phyloP scores from a whole-genome alignment of 2,329 filamentous ascomycete genomes.

The Fusarium gaditjirri region DNA sequence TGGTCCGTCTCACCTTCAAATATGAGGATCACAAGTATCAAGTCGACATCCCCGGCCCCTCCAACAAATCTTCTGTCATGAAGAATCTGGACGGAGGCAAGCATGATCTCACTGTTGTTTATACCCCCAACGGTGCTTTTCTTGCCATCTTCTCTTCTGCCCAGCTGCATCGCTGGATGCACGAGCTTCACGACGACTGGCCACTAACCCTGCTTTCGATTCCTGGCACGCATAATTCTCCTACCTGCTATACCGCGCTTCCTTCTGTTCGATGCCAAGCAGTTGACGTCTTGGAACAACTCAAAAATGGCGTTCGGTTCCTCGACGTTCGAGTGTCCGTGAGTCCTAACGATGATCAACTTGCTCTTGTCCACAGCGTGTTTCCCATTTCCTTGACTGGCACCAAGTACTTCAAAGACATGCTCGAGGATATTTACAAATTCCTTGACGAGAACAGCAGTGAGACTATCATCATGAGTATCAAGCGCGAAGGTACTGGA shows the following conservation, averaged over 20 bases:
- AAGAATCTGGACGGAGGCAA: conserved; percentile 62
- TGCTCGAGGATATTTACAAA: conserved; percentile 75
- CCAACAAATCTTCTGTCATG: conserved; percentile 69
- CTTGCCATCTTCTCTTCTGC: conserved; percentile 77
- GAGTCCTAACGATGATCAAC: conserved; percentile 66
- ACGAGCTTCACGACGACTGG: conserved; percentile 74
- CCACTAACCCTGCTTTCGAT: conserved; percentile 86
- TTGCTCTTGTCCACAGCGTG: conserved; percentile 87
- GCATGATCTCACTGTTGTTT: conserved; percentile 73
- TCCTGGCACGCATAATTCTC: conserved; percentile 95
- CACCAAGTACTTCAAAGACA: conserved; percentile 78
- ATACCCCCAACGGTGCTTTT: conserved; percentile 65
- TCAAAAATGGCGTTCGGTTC: conserved; percentile 92
- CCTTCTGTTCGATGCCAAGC: conserved; percentile 95
- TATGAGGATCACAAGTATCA: conserved; percentile 68
- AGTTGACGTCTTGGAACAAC: conserved; percentile 78
- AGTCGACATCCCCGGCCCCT: conserved; percentile 75
- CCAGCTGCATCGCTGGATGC: conserved; percentile 83
- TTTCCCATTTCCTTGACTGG: conserved; percentile 90
- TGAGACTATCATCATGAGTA: conserved; percentile 84
- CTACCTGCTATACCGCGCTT: conserved; percentile 83
- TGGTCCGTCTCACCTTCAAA: conserved; percentile 80
- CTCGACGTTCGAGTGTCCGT: conserved; percentile 84
- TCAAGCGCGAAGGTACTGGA: conserved; percentile 93
- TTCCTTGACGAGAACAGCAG: conserved; percentile 83